Base-by-base conservation (phyloP, 78 protist genomes). In the Dictyostelium brefeldianum region DNA sequence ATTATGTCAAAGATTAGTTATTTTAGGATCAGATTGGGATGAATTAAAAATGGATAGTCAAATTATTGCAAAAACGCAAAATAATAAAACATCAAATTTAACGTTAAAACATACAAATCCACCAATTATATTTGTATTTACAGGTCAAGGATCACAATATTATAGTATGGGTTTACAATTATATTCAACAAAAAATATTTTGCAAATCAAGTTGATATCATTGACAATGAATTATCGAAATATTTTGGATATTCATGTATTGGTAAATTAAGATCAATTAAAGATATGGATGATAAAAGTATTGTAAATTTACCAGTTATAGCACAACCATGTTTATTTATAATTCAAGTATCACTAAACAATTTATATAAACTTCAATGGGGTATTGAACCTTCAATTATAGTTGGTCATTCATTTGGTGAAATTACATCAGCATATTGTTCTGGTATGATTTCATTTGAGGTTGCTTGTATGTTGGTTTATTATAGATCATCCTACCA, bases 91-190 rank as follows among this genome's bases (percentile, higher is more conserved):
- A 27, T n/a, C 41, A 25, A 62, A n/a, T 25, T 62, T 31, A 25
- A 22, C 9, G n/a, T n/a, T 62, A 9, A 62, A 62, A 11, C 4
- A 25, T 1, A 27, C 0, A 9, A 62, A 25, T 2, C 36, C 7
- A 62, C 46, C 71, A 62, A 11, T 96, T 3, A 50, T 84, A 27
- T 73, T 41, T 54, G 94, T 89, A 17, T 78, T 78, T 27, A 62
- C 81, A 56, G 94, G 94, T 20, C 94, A 89, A 80, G 94, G 94
- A 8, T 79, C 94, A 27, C 94, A 89, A 73, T 89, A 83, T 74
- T 69, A 41, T 57, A 29, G 36, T 9, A 77, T 78, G 85, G 59
- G 64, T 57, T 7, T 15, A 5, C 1, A 62, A 22, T 15, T 89
- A 5, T 89, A 80, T 70, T 22, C 5, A 27, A 54, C 20, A n/a